These are phyloP conservation scores for Liquidambar formosana DNA, from an alignment of 164 flowering plant species.

Conservation along the genomic window DNA sequence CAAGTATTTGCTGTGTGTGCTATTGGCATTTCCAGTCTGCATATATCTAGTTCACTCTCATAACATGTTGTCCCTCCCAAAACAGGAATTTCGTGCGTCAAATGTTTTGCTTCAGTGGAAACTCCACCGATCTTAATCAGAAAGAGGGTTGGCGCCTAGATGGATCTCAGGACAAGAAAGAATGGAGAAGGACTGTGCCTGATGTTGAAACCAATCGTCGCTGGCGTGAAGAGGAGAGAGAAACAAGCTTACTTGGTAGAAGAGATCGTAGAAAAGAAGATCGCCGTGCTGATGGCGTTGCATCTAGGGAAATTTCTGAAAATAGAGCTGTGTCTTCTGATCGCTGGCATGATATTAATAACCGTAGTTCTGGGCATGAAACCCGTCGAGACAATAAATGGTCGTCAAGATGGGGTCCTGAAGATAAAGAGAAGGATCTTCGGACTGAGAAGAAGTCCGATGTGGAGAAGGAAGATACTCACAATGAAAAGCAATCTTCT, in stretches of 20 bases:
- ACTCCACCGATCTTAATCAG: constrained; percentile 37
- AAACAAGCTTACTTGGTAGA: constrained; percentile 69
- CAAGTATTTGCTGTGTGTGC: no score
- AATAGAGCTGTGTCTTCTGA: constrained; percentile 59
- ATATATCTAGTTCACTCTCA: no score
- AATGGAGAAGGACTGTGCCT: constrained; percentile 56
- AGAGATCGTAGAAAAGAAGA: constrained; percentile 74
- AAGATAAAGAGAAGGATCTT: constrained; percentile 76
- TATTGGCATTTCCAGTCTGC: no score
- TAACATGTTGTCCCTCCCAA: no score
- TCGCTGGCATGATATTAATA: constrained; percentile 61
- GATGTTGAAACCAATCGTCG: constrained; percentile 64
- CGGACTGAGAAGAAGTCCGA: constrained; percentile 59
- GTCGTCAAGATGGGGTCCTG: constrained; percentile 95
- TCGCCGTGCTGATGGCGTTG: constrained; percentile 52
- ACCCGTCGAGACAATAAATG: constrained; percentile 72
- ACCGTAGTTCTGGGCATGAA: constrained; percentile 62
- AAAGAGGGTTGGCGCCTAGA: constrained; percentile 72
- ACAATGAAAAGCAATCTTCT: constrained; percentile 50
- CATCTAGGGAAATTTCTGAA: constrained; percentile 48
- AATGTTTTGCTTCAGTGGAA: no score
- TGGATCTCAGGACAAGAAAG: constrained; percentile 71
- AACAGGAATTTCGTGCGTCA: no score
- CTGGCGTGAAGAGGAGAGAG: constrained; percentile 96
- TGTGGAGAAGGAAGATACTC: constrained; percentile 63